Evolutionary conservation across 1,139 yeast genomes (phyloP), one percentile per base, ranked within the genome.

Genomic region (Scheffersomyces stambukii): DNA sequence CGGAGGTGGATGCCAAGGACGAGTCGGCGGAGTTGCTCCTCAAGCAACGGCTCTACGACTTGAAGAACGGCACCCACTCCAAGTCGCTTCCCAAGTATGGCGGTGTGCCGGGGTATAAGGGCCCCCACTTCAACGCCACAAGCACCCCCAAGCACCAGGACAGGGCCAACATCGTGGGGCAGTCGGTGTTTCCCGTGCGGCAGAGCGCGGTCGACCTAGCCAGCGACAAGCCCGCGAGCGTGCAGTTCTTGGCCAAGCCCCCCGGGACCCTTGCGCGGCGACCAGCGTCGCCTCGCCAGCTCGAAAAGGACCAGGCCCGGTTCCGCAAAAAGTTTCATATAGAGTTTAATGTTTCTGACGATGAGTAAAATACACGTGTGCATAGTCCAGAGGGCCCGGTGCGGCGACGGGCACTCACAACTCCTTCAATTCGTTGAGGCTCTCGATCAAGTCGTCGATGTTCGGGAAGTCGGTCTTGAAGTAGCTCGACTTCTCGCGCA

Each of bases 401-500:
- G n/a, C n/a, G n/a, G n/a, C n/a, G n/a, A n/a, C n/a, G n/a, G 13
- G 15, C 5, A 11, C 13, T 19, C 41, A 45, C 25, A 47, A 30
- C 16, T 40, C 43, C 27, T 57, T 58, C 33, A 66, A 48, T 30
- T 63, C 65, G 26, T 56, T 58, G 31, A 68, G 48, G 28, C 60
- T 64, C 23, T 55, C 62, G 13, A 68, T 55, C 30, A 68, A 48
- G 24, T 48, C 54, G 34, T 66, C 70, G 16, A 68, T 68, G 16
- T 57, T 72, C 1, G 70, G 63, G 35, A 66, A 66, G 23, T 58
- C 62, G 1, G 50, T 41, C 30, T 75, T 70, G 37, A 82, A 69
- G 31, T 76, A 54, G 20, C 54, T 56, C 14, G 77, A 71, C 48
- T 82, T 81, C 29, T 78, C 81, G 24, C 58, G 51, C 7, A 76